Base-by-base conservation (phyloP, 2,329 filamentous ascomycete species). In the Phaeosphaeria sp. region DNA sequence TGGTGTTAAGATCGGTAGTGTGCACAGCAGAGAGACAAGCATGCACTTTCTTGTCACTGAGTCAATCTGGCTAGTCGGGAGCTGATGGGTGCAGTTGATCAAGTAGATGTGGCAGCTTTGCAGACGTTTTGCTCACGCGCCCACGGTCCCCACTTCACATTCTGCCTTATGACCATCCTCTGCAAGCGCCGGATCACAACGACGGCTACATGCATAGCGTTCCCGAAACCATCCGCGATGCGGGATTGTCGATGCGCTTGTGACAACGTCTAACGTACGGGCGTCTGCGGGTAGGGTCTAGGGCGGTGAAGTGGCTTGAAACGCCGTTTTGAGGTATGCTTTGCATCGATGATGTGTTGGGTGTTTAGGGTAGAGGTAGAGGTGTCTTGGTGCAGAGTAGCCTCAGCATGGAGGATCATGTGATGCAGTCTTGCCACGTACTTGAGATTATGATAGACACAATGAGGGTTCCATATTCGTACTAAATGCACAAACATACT, bases 141-240 rank as follows among this genome's bases (percentile, higher is more conserved):
- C n/a, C 47, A 21, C 20, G 6, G 22, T 22, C 18, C 33, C 21
- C 18, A 39, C 18, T n/a, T 21, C 13, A 20, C 18, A 13, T n/a
- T 1, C 9, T 15, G 40, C 42, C 50, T 27, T 48, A 50, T 42
- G n/a, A 40, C 11, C 42, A 7, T 36, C 30, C 11, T 36, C 15
- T 15, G 44, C 42, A 55, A 52, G 49, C 44, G 44, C 56, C 43
- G n/a, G 45, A 30, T 47, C 49, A 55, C 56, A 25, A 43, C 30
- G 21, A n/a, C 49, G 49, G 49, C 49, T 56, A 53, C 56, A 65
- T 56, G 51, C 46, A 44, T 48, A 22, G 36, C 51, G 36, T 21
- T 22, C 22, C 24, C 39, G 49, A 53, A 50, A 43, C 45, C 49
- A 53, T 49, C 24, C 48, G 40, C 21, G n/a, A 33, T 15, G 42